phyloP scores from a whole-genome alignment of 164 flowering plant genomes.

The Vitis amurensis region DNA sequence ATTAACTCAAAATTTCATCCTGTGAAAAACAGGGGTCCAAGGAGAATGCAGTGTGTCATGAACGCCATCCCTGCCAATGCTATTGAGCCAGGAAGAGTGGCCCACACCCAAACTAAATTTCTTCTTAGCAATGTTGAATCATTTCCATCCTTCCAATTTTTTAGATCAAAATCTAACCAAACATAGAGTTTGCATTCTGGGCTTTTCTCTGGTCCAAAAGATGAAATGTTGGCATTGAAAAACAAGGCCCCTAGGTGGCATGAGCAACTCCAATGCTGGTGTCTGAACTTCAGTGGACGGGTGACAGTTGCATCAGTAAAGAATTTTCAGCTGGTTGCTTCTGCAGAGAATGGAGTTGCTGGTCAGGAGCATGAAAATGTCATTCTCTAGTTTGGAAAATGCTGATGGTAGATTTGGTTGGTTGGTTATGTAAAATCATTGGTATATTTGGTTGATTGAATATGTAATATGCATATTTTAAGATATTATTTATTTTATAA shows the following conservation, averaged over 20 bases:
- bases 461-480: no score
- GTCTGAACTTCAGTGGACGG: slow-evolving; percentile 80
- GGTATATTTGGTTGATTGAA: no score
- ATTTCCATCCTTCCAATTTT: slow-evolving; percentile 50
- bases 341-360: slow-evolving; percentile 42
- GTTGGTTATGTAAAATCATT: no score
- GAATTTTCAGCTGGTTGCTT: slow-evolving; percentile 80
- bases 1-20: background rate
- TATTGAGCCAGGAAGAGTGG: slow-evolving; percentile 57
- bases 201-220: slow-evolving; percentile 24
- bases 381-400: slow-evolving; percentile 79
- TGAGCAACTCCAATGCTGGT: slow-evolving; percentile 60
- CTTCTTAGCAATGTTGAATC: slow-evolving; percentile 34
- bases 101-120: slow-evolving; percentile 62
- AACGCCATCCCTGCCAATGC: slow-evolving; percentile 66
- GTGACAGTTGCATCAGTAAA: slow-evolving; percentile 88
- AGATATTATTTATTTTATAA: no score
- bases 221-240: slow-evolving; percentile 48
- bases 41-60: slow-evolving; percentile 84
- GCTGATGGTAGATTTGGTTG: no score
- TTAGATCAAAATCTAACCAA: slow-evolving; percentile 58
- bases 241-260: slow-evolving; percentile 73
- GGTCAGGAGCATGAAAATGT: slow-evolving; percentile 62
- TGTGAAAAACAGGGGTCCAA: slow-evolving; percentile 53
- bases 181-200: slow-evolving; percentile 31